Conservation (phyloP, 225 moss, liverwort and hornwort genomes). For the Bryoerythrophyllum caledonicum region DNA sequence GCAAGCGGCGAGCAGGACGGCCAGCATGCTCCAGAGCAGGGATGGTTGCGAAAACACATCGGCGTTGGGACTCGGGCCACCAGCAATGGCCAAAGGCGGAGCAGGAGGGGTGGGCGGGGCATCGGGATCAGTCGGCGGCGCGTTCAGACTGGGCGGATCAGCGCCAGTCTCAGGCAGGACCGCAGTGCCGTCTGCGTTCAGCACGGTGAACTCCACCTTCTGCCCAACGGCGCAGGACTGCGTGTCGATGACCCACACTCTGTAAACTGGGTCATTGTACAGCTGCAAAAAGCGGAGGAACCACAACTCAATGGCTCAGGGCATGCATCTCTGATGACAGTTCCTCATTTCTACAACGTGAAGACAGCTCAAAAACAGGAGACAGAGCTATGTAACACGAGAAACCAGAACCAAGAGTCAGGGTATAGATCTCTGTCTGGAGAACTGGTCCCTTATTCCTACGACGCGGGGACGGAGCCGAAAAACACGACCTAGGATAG, state of each 20-base stretch:
- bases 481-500: not conserved
- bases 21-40: conserved; percentile 1
- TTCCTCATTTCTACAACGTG: no score
- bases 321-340: no score
- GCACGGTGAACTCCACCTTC: conserved; percentile 36
- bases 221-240: conserved; percentile 1
- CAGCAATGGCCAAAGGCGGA: conserved; percentile 5
- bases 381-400: no score
- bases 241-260: conserved; percentile 32
- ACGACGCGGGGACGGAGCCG: no score
- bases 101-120: conserved; percentile 22
- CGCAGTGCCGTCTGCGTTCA: conserved; percentile 40
- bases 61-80: conserved; percentile 31
- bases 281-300: conserved; percentile 18
- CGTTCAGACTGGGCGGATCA: conserved; percentile 38
- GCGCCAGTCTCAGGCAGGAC: conserved; percentile 18
- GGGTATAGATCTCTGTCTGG: no score
- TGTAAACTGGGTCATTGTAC: conserved; percentile 20
- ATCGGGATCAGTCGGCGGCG: not conserved
- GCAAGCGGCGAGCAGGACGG: conserved; percentile 15
- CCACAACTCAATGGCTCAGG: no score
- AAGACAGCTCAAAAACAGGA: no score
- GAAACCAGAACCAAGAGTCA: no score
- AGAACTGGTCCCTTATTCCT: no score
- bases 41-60: not conserved